Evolutionary conservation across 345 rosid species (phyloP).

Genomic region (Abelmoschus esculentus): DNA sequence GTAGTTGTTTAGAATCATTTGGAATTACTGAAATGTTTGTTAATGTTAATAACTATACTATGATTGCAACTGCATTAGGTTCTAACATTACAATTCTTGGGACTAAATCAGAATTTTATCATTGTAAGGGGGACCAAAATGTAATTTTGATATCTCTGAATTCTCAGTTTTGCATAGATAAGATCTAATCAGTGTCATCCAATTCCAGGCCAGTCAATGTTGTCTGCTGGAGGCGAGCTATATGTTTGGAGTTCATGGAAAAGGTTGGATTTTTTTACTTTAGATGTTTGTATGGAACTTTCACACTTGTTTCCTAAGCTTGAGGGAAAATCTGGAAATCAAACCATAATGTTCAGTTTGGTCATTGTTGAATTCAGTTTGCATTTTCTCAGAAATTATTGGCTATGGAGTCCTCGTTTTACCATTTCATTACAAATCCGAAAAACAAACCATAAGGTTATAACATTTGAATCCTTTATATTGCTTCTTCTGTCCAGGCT

Average conservation of each 20-base stretch:
- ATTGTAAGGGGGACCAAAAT: background rate
- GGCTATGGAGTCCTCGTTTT: background rate
- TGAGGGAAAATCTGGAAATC: background rate
- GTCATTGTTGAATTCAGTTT: too few species aligned
- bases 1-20: background rate
- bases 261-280: constrained; percentile 42
- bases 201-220: constrained; percentile 66
- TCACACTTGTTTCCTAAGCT: too few species aligned
- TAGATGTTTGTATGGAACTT: background rate
- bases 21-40: too few species aligned
- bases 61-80: too few species aligned
- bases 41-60: too few species aligned
- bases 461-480: too few species aligned
- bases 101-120: background rate
- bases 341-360: background rate
- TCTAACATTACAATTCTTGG: too few species aligned
- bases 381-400: too few species aligned
- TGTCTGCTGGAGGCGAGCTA: constrained; percentile 91
- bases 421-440: background rate
- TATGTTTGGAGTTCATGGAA: constrained; percentile 93
- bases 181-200: constrained; percentile 24
- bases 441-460: too few species aligned
- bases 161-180: background rate
- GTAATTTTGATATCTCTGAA: too few species aligned
- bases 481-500: constrained; percentile 43